These are phyloP conservation scores for Stemphylium vesicarium DNA, from an alignment of 2,329 filamentous ascomycete species.

Conservation along the genomic window DNA sequence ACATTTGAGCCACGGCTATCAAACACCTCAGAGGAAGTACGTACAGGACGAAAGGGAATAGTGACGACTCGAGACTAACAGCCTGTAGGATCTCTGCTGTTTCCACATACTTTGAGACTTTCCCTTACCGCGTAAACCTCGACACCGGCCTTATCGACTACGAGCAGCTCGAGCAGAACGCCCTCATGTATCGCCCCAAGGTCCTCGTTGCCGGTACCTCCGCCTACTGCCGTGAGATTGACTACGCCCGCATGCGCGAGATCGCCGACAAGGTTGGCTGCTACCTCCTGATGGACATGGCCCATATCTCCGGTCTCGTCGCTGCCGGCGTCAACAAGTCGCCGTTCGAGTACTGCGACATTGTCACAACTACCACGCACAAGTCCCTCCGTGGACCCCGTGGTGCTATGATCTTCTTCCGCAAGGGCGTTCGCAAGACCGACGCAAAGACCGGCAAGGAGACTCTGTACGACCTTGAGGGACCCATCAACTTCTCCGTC, in stretches of 20 bases:
- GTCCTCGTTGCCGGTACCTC: conserved; percentile 93
- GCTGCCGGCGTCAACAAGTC: conserved; percentile 90
- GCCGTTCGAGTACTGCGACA: conserved; percentile 87
- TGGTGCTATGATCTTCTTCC: conserved; percentile 98
- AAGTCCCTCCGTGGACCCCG: conserved; percentile 95
- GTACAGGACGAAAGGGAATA: conserved; percentile 37
- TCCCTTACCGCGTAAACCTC: conserved; percentile 92
- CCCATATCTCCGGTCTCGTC: conserved; percentile 93
- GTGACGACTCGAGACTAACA: conserved; percentile 16
- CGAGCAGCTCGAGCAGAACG: conserved; percentile 84
- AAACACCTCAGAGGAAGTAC: conserved; percentile 90
- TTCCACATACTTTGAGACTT: conserved; percentile 98
- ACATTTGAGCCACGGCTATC: conserved; percentile 96
- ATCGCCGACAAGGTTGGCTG: conserved; percentile 90
- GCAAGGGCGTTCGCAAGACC: conserved; percentile 83
- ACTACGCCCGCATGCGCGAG: conserved; percentile 90
- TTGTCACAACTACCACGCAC: conserved; percentile 97
- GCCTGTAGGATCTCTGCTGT: conserved; percentile 84
- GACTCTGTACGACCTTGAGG: conserved; percentile 88
- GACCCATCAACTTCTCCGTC: conserved; percentile 97
- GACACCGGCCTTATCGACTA: conserved; percentile 95
- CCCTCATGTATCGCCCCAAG: conserved; percentile 90
- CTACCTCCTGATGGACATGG: conserved; percentile 95
- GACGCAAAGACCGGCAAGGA: conserved; percentile 87
- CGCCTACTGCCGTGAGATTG: conserved; percentile 93